Percentiles rank a stretch among this genome's conserved stretches.
These are phyloP conservation scores for Magnolia officinalis DNA, from an alignment of 164 flowering plant species.

Conservation along the genomic window DNA sequence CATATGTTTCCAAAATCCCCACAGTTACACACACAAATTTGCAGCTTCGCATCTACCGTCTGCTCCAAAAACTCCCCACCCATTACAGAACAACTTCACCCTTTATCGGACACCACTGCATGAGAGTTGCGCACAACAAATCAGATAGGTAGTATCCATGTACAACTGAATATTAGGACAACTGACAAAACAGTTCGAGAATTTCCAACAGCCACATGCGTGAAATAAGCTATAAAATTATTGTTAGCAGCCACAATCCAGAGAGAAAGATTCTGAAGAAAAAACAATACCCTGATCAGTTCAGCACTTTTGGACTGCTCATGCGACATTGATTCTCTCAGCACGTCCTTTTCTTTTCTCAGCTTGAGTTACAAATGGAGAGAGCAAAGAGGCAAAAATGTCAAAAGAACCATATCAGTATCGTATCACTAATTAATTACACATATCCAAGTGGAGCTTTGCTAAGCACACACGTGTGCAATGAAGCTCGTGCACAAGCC, in stretches of 20 bases:
- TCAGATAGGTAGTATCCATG: not conserved
- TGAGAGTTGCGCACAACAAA: not conserved
- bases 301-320: slow-evolving; percentile 52
- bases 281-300: slow-evolving; percentile 44
- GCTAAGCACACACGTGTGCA: not conserved
- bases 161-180: not conserved
- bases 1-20: too few species aligned
- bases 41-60: too few species aligned
- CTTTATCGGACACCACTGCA: not conserved
- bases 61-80: too few species aligned
- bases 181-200: not conserved
- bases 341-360: slow-evolving; percentile 55
- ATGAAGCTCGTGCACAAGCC: not conserved
- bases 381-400: not conserved
- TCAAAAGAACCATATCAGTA: not conserved
- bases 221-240: not conserved
- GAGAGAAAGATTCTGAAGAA: slow-evolving; percentile 3
- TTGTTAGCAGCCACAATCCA: not conserved
- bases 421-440: not conserved
- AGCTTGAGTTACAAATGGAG: slow-evolving; percentile 35
- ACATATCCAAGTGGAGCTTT: too few species aligned
- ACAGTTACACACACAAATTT: too few species aligned
- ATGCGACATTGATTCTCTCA: slow-evolving; percentile 41
- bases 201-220: not conserved
- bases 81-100: too few species aligned